phyloP scores from a whole-genome alignment of 2,329 filamentous ascomycete species.

The Sporothrix humicola region DNA sequence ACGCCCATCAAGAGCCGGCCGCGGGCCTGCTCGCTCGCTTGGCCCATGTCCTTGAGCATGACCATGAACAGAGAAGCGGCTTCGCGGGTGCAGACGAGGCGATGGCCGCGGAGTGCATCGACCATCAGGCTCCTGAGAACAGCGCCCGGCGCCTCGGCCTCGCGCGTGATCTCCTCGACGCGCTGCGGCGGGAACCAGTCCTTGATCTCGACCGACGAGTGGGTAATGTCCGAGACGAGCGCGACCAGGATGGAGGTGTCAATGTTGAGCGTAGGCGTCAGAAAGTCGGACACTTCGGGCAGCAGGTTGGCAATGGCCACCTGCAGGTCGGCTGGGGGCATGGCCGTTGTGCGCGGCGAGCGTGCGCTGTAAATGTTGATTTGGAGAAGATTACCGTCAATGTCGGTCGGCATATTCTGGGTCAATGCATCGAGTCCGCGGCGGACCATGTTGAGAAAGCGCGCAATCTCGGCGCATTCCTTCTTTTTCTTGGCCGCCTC shows the following conservation, averaged over 20 bases:
- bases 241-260: conserved; percentile 75
- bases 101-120: conserved; percentile 61
- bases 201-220: conserved; percentile 50
- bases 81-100: conserved; percentile 69
- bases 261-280: conserved; percentile 57
- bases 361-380: conserved; percentile 42
- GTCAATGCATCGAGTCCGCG: neutral
- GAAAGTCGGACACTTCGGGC: conserved; percentile 37
- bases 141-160: conserved; percentile 65
- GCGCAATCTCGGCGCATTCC: conserved; percentile 39
- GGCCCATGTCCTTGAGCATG: conserved; percentile 69
- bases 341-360: conserved; percentile 38
- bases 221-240: conserved; percentile 74
- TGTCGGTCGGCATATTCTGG: neutral
- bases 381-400: conserved; percentile 38
- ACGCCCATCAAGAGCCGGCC: conserved; percentile 57
- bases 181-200: conserved; percentile 62
- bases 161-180: conserved; percentile 67
- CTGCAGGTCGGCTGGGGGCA: conserved; percentile 37
- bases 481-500: neutral
- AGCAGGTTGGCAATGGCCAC: conserved; percentile 39
- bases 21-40: conserved; percentile 63
- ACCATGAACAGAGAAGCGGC: conserved; percentile 70
- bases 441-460: conserved; percentile 41
- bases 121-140: conserved; percentile 59